phyloP scores from a whole-genome alignment of 768 basidiomycete genomes.

The Panus rudis region DNA sequence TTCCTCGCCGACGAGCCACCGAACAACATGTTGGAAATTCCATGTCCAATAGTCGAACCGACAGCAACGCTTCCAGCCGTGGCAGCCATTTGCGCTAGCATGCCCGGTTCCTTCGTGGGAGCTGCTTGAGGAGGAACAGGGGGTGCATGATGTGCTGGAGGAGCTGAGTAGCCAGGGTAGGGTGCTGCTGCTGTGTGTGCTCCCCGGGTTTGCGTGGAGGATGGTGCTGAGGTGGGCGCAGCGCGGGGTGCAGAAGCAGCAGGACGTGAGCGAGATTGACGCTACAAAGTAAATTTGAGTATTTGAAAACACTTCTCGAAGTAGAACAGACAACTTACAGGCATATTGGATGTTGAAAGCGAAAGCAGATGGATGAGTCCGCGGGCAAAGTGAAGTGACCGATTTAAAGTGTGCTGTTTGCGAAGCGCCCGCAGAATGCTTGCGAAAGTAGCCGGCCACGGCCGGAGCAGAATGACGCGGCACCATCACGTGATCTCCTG shows the following conservation, averaged over 20 bases:
- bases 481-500: no score
- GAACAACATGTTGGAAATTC: slow-evolving; percentile 86
- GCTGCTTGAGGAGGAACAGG: slow-evolving; percentile 26
- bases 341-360: slow-evolving; percentile 28
- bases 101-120: slow-evolving; percentile 51
- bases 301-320: neutral
- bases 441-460: no score
- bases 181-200: slow-evolving; percentile 47
- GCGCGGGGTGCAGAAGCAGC: slow-evolving; percentile 27
- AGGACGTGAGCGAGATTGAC: slow-evolving; percentile 70
- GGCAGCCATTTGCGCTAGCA: slow-evolving; percentile 81
- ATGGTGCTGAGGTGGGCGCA: slow-evolving; percentile 40
- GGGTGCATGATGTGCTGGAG: slow-evolving; percentile 29
- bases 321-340: slow-evolving; percentile 31
- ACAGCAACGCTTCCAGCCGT: slow-evolving; percentile 88
- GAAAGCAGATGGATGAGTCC: slow-evolving; percentile 4
- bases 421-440: no score
- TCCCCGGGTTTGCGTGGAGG: slow-evolving; percentile 37
- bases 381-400: neutral
- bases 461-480: no score
- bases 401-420: slow-evolving; percentile 2
- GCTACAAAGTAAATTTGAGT: slow-evolving; percentile 33
- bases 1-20: slow-evolving; percentile 52
- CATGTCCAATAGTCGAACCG: slow-evolving; percentile 85
- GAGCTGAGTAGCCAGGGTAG: slow-evolving; percentile 28